Evolutionary conservation across 208 protist species (phyloP).

Genomic region (Wallacemonas sp.): DNA sequence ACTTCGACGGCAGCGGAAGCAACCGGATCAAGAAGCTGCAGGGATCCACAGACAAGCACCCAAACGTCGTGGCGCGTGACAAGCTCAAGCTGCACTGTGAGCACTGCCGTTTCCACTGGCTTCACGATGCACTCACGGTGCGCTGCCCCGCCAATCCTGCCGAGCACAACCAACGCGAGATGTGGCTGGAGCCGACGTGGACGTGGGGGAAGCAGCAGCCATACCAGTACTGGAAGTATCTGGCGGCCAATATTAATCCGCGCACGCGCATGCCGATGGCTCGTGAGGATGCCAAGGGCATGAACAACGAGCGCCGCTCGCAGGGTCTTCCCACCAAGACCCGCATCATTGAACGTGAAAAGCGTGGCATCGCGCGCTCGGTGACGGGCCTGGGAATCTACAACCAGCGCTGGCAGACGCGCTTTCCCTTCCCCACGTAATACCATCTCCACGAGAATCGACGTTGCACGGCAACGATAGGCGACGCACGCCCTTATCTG

Average conservation of each 20-base stretch:
- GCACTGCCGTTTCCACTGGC: constrained; percentile 73
- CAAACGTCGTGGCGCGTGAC: constrained; percentile 55
- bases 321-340: constrained; percentile 80
- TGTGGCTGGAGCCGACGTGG: constrained; percentile 86
- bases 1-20: constrained; percentile 60
- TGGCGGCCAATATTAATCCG: constrained; percentile 73
- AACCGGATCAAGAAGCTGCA: constrained; percentile 70
- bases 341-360: constrained; percentile 57
- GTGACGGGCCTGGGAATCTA: constrained; percentile 70
- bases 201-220: constrained; percentile 88
- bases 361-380: constrained; percentile 64
- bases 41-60: constrained; percentile 56
- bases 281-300: constrained; percentile 75
- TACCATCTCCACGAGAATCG: neutral
- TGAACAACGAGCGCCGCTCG: constrained; percentile 85
- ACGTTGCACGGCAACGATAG: neutral
- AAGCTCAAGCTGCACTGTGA: constrained; percentile 77
- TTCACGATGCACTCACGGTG: constrained; percentile 80
- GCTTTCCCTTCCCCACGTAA: constrained; percentile 79
- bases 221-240: constrained; percentile 85
- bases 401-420: constrained; percentile 79
- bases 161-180: constrained; percentile 82
- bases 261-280: constrained; percentile 72
- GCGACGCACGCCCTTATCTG: too few relatives aligned
- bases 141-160: constrained; percentile 68